phyloP scores from a whole-genome alignment of 1,284 basidiomycete species.

The Sphagnurus paluster region DNA sequence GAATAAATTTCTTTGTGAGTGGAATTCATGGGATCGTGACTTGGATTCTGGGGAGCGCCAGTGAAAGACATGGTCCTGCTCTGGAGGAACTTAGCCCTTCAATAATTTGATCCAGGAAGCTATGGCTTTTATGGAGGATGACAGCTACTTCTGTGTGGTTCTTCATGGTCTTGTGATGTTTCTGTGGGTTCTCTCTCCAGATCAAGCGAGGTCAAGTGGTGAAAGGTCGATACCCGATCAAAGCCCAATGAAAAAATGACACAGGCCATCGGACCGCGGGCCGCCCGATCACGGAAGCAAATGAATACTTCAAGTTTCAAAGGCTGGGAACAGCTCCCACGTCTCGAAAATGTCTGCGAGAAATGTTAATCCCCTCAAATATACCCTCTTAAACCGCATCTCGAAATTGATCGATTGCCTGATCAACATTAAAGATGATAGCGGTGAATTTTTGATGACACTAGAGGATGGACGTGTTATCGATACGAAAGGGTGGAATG shows the following conservation, averaged over 20 bases:
- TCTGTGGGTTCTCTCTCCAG: background rate
- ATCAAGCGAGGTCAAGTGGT: slow-evolving; percentile 4
- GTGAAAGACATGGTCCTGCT: slow-evolving; percentile 13
- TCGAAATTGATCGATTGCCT: slow-evolving; percentile 53
- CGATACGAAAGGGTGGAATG: slow-evolving; percentile 68
- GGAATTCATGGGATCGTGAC: slow-evolving; percentile 26
- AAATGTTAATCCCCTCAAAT: slow-evolving; percentile 33
- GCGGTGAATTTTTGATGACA: slow-evolving; percentile 55
- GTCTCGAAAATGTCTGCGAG: slow-evolving; percentile 30
- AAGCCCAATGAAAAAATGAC: slow-evolving; percentile 12
- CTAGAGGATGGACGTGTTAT: slow-evolving; percentile 59
- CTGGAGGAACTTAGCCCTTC: slow-evolving; percentile 4
- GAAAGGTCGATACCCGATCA: background rate
- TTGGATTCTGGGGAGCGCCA: slow-evolving; percentile 18
- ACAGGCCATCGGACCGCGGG: slow-evolving; percentile 22
- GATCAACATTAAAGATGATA: slow-evolving; percentile 61
- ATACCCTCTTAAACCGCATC: slow-evolving; percentile 37
- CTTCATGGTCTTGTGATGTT: slow-evolving; percentile 19
- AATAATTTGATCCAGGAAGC: slow-evolving; percentile 8
- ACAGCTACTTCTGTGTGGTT: slow-evolving; percentile 2
- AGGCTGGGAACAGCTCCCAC: background rate
- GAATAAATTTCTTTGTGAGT: slow-evolving; percentile 31
- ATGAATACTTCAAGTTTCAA: background rate
- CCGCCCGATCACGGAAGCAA: slow-evolving; percentile 13
- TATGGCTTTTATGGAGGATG: slow-evolving; percentile 16